Evolutionary conservation across 352 stramenopile genomes (phyloP).

Genomic region (Globisporangium abappressorium): DNA sequence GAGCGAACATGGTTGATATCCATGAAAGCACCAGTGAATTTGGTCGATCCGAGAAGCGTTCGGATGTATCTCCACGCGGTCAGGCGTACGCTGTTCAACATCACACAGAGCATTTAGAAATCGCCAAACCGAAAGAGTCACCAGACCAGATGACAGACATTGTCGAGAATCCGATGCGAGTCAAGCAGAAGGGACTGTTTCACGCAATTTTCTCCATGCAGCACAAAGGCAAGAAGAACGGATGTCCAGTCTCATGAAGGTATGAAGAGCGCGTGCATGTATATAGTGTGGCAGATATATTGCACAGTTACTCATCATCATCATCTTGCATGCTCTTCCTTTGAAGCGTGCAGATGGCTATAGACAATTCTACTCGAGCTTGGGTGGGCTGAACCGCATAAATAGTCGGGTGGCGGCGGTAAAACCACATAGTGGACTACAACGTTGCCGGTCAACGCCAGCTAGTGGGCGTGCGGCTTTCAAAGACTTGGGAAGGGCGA

Average conservation of each 20-base stretch:
- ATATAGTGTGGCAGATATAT: not conserved
- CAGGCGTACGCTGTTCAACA: not conserved
- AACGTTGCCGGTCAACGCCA: not conserved
- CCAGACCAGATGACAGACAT: not conserved
- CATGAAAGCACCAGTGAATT: not conserved
- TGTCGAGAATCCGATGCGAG: not conserved
- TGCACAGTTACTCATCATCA: not conserved
- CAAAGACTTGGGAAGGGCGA: conserved; percentile 21
- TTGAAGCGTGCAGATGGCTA: conserved; percentile 6
- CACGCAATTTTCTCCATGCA: conserved; percentile 16
- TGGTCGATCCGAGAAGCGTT: not conserved
- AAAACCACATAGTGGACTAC: not conserved
- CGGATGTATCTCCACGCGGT: not conserved
- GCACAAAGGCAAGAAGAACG: conserved; percentile 13
- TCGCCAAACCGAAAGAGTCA: not conserved
- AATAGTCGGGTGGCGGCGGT: conserved; percentile 3
- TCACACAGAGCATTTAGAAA: not conserved
- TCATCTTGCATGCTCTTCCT: conserved; percentile 12
- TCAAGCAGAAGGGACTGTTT: conserved; percentile 10
- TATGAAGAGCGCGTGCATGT: not conserved
- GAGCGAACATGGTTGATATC: not conserved
- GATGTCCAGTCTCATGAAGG: conserved; percentile 17
- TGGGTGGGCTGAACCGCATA: conserved; percentile 4
- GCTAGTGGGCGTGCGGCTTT: not conserved
- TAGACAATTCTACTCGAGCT: not conserved